These are phyloP conservation scores for Cercophora samala DNA, from an alignment of 495 filamentous ascomycete species.

Conservation along the genomic window DNA sequence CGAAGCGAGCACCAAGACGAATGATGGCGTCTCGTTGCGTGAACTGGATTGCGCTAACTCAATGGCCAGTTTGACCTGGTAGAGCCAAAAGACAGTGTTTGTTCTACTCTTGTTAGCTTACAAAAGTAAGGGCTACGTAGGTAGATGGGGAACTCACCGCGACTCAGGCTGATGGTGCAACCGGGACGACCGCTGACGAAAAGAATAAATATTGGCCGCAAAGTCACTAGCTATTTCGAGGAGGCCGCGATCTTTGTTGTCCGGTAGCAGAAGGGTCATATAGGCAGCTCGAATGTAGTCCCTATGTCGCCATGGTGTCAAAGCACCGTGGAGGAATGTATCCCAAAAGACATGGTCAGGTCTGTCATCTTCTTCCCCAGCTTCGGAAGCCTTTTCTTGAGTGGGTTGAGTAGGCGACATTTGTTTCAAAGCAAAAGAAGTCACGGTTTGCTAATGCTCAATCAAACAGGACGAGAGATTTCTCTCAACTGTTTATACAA, in stretches of 20 bases:
- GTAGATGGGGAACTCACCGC: slow-evolving; percentile 13
- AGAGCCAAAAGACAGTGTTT: slow-evolving; percentile 27
- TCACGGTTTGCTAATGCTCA: background rate
- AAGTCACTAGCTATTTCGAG: slow-evolving; percentile 24
- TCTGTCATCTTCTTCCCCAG: background rate
- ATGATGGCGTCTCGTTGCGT: background rate
- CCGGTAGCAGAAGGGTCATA: background rate
- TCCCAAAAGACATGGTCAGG: slow-evolving; percentile 5
- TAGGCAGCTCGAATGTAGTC: slow-evolving; percentile 19
- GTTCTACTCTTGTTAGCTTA: slow-evolving; percentile 15
- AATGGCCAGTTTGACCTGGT: slow-evolving; percentile 24
- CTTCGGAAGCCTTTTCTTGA: background rate
- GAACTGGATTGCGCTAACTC: background rate
- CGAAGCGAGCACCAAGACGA: slow-evolving; percentile 5
- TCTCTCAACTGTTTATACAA: background rate
- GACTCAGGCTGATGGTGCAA: slow-evolving; percentile 17
- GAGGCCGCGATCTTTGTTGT: slow-evolving; percentile 12
- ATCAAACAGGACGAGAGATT: background rate
- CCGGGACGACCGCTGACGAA: slow-evolving; percentile 19
- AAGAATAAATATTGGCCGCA: slow-evolving; percentile 14
- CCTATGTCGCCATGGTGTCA: slow-evolving; percentile 12
- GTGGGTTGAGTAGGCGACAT: background rate
- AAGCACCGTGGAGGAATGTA: background rate
- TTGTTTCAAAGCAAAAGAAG: background rate
- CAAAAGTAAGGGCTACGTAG: too few relatives aligned